phyloP scores from a whole-genome alignment of 495 filamentous ascomycete genomes.

The Lepidopterella palustris region DNA sequence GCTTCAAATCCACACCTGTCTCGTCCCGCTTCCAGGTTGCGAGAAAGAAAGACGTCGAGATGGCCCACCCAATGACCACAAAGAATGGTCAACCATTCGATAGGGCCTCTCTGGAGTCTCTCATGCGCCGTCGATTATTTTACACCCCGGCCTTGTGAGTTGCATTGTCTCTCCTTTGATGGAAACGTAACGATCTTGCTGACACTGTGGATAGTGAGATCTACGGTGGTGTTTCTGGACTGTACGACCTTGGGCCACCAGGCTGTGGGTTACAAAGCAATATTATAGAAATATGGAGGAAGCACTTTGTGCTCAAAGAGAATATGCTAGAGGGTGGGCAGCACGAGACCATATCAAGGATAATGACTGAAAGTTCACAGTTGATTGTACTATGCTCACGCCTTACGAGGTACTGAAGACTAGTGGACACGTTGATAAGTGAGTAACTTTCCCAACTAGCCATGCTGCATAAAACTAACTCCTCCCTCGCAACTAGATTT shows the following conservation, averaged over 20 bases:
- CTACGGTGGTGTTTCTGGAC: constrained; percentile 34
- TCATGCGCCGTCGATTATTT: constrained; percentile 39
- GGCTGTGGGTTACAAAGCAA: constrained; percentile 51
- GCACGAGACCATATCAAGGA: constrained; percentile 4
- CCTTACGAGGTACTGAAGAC: constrained; percentile 92
- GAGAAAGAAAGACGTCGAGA: constrained; percentile 22
- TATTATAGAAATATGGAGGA: constrained; percentile 85
- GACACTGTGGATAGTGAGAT: too few relatives aligned
- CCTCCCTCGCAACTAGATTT: too few relatives aligned
- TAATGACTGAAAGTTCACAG: constrained; percentile 6
- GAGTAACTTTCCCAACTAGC: too few relatives aligned
- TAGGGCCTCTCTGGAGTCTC: constrained; percentile 66
- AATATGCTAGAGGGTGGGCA: constrained; percentile 40
- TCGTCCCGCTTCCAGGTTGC: constrained; percentile 10
- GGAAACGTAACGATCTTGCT: too few relatives aligned
- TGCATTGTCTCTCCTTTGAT: not conserved
- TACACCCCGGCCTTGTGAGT: constrained; percentile 78
- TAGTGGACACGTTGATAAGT: constrained; percentile 94
- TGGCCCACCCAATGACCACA: constrained; percentile 50
- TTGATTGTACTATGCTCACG: constrained; percentile 42
- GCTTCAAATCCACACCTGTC: constrained; percentile 19
- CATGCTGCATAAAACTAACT: too few relatives aligned
- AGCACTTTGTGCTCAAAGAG: constrained; percentile 47
- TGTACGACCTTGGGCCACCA: constrained; percentile 42
- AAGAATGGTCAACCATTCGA: constrained; percentile 86